phyloP scores from a whole-genome alignment of 2,329 filamentous ascomycete species.

The Lecanoromycetidae sp. region DNA sequence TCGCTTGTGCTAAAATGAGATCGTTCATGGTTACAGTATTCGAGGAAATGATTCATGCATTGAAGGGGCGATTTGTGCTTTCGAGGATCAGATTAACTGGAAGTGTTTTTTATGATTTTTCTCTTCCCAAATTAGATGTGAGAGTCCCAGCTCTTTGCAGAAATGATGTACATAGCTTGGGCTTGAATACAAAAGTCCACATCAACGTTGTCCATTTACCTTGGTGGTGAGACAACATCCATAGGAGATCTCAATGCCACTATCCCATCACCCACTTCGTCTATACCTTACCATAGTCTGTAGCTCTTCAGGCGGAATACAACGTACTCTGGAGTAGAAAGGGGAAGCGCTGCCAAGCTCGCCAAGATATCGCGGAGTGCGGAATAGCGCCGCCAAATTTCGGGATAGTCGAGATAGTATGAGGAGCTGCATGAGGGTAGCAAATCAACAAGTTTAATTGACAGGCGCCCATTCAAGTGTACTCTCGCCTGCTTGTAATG shows the following conservation, averaged over 20 bases:
- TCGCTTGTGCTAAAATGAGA: neutral
- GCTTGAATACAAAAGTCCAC: slow-evolving; percentile 1
- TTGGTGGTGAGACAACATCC: neutral
- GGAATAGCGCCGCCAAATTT: too few species aligned
- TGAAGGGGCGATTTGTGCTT: neutral
- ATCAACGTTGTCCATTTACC: neutral
- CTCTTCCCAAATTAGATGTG: slow-evolving; percentile 1
- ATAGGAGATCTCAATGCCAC: neutral
- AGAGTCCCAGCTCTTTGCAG: slow-evolving; percentile 6
- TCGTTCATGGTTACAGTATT: neutral
- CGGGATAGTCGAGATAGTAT: too few species aligned
- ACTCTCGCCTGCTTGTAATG: too few species aligned
- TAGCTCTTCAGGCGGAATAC: too few species aligned
- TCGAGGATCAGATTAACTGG: neutral
- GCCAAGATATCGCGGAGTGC: too few species aligned
- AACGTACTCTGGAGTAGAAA: too few species aligned
- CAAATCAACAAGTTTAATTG: too few species aligned
- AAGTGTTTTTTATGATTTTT: slow-evolving; percentile 1
- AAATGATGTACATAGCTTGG: slow-evolving; percentile 11
- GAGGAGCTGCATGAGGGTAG: too few species aligned
- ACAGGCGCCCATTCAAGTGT: too few species aligned
- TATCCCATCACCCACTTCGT: neutral
- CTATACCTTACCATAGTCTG: too few species aligned
- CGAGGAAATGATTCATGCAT: neutral
- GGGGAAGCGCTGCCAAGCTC: too few species aligned